A percentile compares a stretch with the other conserved stretches of the same genome.
Evolutionary conservation across 225 moss, liverwort and hornwort genomes (phyloP).

Genomic region (Thuidium tamariscinum): DNA sequence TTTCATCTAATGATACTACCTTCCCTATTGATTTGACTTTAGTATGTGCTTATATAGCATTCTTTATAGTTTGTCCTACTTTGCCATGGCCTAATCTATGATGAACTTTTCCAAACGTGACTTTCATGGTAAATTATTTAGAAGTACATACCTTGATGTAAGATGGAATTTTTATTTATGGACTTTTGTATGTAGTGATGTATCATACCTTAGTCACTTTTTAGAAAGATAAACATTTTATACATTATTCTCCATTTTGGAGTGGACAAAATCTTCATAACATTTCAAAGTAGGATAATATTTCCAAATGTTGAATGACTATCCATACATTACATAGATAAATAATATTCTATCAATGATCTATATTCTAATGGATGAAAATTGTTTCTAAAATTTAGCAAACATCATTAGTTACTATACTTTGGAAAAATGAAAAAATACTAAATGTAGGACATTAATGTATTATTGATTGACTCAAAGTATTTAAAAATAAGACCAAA

Average conservation of each 20-base stretch:
- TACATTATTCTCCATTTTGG: background rate
- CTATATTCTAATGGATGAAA: background rate
- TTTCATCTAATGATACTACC: too few relatives aligned
- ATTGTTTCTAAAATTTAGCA: background rate
- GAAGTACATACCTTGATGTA: background rate
- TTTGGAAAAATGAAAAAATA: background rate
- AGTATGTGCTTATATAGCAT: background rate
- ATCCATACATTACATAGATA: background rate
- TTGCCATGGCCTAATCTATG: background rate
- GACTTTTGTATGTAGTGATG: fast-evolving
- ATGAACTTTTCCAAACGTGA: background rate
- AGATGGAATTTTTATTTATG: background rate
- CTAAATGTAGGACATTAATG: background rate
- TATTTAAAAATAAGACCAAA: background rate
- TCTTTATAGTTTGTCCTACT: background rate
- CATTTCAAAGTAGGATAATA: background rate
- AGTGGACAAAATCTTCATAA: background rate
- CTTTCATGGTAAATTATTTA: background rate
- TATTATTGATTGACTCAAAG: background rate
- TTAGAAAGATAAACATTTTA: fast-evolving
- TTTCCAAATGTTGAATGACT: background rate
- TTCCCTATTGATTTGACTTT: fast-evolving
- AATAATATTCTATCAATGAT: background rate
- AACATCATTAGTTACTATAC: background rate
- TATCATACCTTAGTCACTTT: too few relatives aligned